Evolutionary conservation across 176 grass and related monocot genomes (phyloP).

Genomic region (Tuctoria greenei): DNA sequence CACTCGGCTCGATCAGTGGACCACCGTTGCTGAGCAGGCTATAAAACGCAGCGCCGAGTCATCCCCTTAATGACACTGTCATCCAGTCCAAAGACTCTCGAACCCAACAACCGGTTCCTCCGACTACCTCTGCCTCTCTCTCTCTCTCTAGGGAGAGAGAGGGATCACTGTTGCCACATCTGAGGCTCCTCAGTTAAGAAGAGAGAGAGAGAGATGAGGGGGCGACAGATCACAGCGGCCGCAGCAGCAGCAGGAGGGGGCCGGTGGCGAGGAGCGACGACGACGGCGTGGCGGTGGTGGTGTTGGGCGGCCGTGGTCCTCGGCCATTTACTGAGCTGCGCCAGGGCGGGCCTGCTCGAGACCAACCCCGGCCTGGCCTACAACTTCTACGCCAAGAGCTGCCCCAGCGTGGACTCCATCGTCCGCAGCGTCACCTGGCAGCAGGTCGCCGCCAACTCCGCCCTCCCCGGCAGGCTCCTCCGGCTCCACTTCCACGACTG

Average conservation of each 20-base stretch:
- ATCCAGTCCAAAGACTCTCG: not conserved
- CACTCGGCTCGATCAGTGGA: not conserved
- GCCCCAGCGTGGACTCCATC: conserved; percentile 50
- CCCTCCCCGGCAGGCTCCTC: conserved; percentile 44
- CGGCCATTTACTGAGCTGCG: conserved; percentile 9
- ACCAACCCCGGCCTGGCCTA: conserved; percentile 44
- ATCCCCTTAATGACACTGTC: conserved; percentile 38
- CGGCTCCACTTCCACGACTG: conserved; percentile 77
- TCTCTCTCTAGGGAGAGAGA: not conserved
- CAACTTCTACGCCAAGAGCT: conserved; percentile 60
- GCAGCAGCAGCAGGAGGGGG: not conserved
- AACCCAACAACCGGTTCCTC: not conserved
- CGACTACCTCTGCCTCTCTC: not conserved
- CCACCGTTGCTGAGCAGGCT: conserved; percentile 16
- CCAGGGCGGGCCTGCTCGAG: conserved; percentile 43
- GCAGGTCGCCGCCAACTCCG: conserved; percentile 42
- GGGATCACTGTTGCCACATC: not conserved
- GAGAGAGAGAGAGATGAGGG: not conserved
- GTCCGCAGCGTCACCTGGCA: conserved; percentile 40
- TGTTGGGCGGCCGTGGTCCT: conserved; percentile 27
- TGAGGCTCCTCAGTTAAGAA: not conserved
- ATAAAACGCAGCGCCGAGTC: conserved; percentile 30
- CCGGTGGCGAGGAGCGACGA: not conserved
- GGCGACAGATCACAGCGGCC: not conserved
- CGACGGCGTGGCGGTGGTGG: not conserved